These are phyloP conservation scores for Candida dajiaensis DNA, from an alignment of 805 yeast genomes.

Conservation along the genomic window DNA sequence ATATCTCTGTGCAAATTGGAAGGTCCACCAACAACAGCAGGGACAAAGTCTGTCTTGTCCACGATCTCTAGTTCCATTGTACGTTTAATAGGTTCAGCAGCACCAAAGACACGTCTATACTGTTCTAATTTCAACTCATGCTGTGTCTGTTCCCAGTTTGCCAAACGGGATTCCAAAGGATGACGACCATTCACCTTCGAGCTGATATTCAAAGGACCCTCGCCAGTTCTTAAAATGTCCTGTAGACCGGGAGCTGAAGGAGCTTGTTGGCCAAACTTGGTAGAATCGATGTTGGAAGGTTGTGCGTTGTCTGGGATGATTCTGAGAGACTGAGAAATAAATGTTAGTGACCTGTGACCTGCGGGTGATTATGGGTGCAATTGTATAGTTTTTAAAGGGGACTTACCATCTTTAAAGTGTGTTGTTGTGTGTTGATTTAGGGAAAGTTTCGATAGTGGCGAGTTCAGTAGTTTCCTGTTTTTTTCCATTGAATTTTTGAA, in stretches of 20 bases:
- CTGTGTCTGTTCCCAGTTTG: slow-evolving; percentile 77
- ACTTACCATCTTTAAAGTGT: background rate
- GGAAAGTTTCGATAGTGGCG: background rate
- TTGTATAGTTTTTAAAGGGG: background rate
- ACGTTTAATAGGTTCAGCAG: slow-evolving; percentile 89
- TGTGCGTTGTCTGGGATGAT: slow-evolving; percentile 48
- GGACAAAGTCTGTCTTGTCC: slow-evolving; percentile 62
- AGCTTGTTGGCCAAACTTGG: slow-evolving; percentile 40
- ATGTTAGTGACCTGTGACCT: background rate
- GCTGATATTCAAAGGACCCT: slow-evolving; percentile 49
- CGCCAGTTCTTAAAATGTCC: slow-evolving; percentile 59
- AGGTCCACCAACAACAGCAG: slow-evolving; percentile 53
- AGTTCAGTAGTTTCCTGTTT: background rate
- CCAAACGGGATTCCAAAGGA: slow-evolving; percentile 74
- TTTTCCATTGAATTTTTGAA: background rate
- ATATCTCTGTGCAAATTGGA: slow-evolving; percentile 69
- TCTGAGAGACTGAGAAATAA: slow-evolving; percentile 27
- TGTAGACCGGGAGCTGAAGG: slow-evolving; percentile 69
- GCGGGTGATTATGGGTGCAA: no score
- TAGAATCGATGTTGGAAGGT: slow-evolving; percentile 42
- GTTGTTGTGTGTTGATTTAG: background rate
- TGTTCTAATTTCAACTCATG: slow-evolving; percentile 65
- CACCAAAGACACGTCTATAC: slow-evolving; percentile 79
- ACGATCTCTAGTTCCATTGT: slow-evolving; percentile 83
- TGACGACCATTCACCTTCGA: slow-evolving; percentile 72